Evolutionary conservation across 2,329 filamentous ascomycete genomes (phyloP), one percentile per base, ranked within the genome.

Genomic region (Fusarium coicis): DNA sequence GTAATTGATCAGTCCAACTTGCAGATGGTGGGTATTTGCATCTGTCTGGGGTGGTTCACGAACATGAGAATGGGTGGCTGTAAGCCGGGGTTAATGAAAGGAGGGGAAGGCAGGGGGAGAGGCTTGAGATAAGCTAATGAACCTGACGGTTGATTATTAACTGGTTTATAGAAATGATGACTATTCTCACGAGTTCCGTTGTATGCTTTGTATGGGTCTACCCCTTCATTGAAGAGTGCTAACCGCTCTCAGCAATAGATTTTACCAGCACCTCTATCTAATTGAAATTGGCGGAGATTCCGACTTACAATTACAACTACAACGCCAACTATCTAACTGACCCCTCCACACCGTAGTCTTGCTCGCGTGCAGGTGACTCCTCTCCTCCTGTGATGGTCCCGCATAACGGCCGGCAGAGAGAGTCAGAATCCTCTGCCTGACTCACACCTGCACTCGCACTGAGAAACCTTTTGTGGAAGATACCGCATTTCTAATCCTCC

Each of bases 1-100:
- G 69, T 71, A 76, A 74, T 76, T 56, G 53, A 55, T 53, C 47
- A 72, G 62, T 49, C 53, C 64, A 54, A 40, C n/a, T 34, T 40
- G 64, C 69, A 63, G 53, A 71, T 74, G 70, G 63, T 61, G 57
- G 40, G 49, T 23, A 52, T 52, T 36, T 52, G 28, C 52, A 40
- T 57, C 34, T 57, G 46, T 50, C 46, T 46, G 61, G 56, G 61
- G 62, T 69, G 46, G 50, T 62, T 73, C 64, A 50, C 43, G 61
- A 46, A 37, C 52, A 44, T 67, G 59, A 43, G 39, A 40, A 30
- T 61, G 64, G 62, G 47, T 63, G 58, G 63, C 47, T 60, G 72
- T 72, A 59, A 58, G 60, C 60, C 55, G 59, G 67, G 62, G 54
- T 44, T 55, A 66, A 61, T 57, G 53, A 50, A 34, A 64, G 44